phyloP scores from a whole-genome alignment of 352 stramenopile species.

The Phytophthora sansomeana region DNA sequence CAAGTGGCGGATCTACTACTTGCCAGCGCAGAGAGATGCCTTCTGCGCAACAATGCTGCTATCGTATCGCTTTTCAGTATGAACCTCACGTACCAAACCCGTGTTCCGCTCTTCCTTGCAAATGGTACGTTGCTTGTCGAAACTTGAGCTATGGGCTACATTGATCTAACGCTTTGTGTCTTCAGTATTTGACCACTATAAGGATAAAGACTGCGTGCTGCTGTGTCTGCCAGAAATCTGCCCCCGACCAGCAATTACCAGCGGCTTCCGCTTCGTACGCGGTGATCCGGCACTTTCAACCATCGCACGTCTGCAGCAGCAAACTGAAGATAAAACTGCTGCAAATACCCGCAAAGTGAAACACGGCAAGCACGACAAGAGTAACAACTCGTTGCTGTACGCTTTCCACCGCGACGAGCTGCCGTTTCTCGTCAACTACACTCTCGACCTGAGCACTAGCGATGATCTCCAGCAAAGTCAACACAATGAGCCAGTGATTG shows the following conservation, averaged over 20 bases:
- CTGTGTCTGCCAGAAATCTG: slow-evolving; percentile 59
- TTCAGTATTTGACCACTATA: slow-evolving; percentile 65
- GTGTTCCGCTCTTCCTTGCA: slow-evolving; percentile 58
- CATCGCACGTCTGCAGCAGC: slow-evolving; percentile 44
- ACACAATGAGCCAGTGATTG: slow-evolving; percentile 43
- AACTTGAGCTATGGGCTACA: not conserved
- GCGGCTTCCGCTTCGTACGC: slow-evolving; percentile 53
- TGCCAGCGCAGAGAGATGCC: slow-evolving; percentile 51
- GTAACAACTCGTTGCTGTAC: slow-evolving; percentile 48
- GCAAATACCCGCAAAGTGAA: slow-evolving; percentile 19
- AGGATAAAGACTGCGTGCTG: slow-evolving; percentile 65
- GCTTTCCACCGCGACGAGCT: slow-evolving; percentile 74
- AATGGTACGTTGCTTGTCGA: slow-evolving; percentile 44
- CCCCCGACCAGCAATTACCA: slow-evolving; percentile 48
- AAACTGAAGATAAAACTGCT: slow-evolving; percentile 31
- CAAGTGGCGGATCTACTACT: slow-evolving; percentile 64
- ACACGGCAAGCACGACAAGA: slow-evolving; percentile 26
- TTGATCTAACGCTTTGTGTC: slow-evolving; percentile 5
- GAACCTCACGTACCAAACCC: slow-evolving; percentile 41
- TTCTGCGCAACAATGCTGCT: slow-evolving; percentile 72
- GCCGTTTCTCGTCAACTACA: slow-evolving; percentile 60
- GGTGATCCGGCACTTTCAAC: slow-evolving; percentile 51
- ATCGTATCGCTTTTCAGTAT: slow-evolving; percentile 67
- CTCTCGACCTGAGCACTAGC: slow-evolving; percentile 43
- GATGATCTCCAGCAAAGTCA: slow-evolving; percentile 34